These are phyloP conservation scores for Sclerotinia trifoliorum DNA, from an alignment of 2,329 filamentous ascomycete species.

Conservation along the genomic window DNA sequence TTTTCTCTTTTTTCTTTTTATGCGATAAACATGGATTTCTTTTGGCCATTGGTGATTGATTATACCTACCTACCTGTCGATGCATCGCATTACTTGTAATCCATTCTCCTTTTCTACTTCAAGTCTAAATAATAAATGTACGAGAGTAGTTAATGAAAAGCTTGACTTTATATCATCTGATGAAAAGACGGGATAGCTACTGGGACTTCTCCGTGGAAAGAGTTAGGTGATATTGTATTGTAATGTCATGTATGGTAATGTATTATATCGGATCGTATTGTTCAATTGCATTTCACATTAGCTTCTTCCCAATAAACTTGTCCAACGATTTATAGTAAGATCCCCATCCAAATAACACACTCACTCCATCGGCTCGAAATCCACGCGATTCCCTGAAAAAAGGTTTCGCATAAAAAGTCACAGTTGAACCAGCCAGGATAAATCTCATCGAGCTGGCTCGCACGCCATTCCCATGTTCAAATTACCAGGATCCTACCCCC, in stretches of 20 bases:
- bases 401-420: neutral
- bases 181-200: slow-evolving; percentile 5
- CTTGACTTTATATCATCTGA: slow-evolving; percentile 12
- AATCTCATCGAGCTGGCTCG: neutral
- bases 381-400: neutral
- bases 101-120: neutral
- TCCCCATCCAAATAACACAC: neutral
- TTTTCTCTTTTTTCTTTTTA: neutral
- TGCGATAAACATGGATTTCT: neutral
- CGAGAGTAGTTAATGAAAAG: slow-evolving; percentile 12
- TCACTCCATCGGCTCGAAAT: neutral
- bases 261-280: neutral
- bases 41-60: neutral
- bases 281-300: neutral
- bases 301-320: neutral
- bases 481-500: slow-evolving; percentile 1
- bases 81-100: slow-evolving; percentile 15
- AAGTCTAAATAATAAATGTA: neutral
- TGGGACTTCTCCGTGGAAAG: neutral
- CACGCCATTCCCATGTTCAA: neutral
- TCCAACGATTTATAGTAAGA: neutral
- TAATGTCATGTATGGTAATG: neutral
- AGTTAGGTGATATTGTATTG: neutral
- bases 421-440: neutral
- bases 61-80: neutral